Evolutionary conservation across 2,329 filamentous ascomycete species (phyloP), one percentile per base, ranked within the genome.

Genomic region (Fusarium tjaetaba): DNA sequence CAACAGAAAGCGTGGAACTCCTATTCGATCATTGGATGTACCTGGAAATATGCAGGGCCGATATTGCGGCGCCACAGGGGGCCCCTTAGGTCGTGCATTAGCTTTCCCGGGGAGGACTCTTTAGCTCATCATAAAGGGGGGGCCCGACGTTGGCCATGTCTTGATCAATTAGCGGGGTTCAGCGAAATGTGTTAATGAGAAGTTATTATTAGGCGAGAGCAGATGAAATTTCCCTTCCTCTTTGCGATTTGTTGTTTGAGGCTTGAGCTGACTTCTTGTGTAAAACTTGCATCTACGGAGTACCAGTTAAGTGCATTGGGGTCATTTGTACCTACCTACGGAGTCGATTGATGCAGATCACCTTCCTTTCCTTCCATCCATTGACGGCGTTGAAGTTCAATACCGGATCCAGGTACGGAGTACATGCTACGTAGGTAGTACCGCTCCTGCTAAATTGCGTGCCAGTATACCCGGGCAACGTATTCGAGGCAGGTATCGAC

Each of bases 91-190:
- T 36, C 41, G 28, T 72, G 72, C 72, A 74, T 74, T 74, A 74
- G 72, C 61, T 57, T 72, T 74, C 72, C 72, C 72, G 72, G 72
- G 72, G 71, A 76, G 63, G 62, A 46, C 61, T 68, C 45, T 65
- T 71, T 70, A 70, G 72, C 64, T 57, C 41, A 68, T 61, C 36
- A 52, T 34, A 46, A 68, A 58, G 49, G 46, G 64, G 64, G 65
- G 52, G 38, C 24, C 39, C 32, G 49, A 45, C 45, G 48, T 56
- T 61, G 32, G 39, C 36, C 46, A 30, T 51, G 58, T 64, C 30
- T 62, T 55, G 56, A 36, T 52, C 32, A 41, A 51, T 46, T 51
- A 45, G 41, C 28, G 46, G 61, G 48, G 46, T 30, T 61, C 46
- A 41, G 42, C 30, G 45, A 57, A 61, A 67, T 59, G 55, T 45